Conservation (phyloP, 2,329 filamentous ascomycete genomes). For the Coniella lustricola region DNA sequence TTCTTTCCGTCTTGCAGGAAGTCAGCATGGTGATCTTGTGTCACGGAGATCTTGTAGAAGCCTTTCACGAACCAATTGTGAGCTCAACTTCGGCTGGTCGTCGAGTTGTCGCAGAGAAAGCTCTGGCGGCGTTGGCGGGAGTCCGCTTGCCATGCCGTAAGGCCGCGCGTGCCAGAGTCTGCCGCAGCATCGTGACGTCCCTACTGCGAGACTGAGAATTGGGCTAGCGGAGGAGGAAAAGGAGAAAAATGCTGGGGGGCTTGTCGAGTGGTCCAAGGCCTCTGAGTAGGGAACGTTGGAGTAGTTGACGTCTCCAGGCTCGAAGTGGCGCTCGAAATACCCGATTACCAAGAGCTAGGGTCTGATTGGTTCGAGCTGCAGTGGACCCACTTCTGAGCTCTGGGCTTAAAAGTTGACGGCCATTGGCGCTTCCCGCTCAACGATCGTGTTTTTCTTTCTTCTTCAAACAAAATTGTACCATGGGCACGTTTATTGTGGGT, state of each 20-base stretch:
- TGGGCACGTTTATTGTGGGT: slow-evolving; percentile 68
- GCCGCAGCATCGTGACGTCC: slow-evolving; percentile 62
- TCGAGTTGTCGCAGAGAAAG: slow-evolving; percentile 73
- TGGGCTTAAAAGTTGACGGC: slow-evolving; percentile 18
- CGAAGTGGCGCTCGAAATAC: slow-evolving; percentile 29
- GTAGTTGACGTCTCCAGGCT: slow-evolving; percentile 9
- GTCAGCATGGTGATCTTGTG: slow-evolving; percentile 24
- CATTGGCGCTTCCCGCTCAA: slow-evolving; percentile 10
- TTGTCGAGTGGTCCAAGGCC: slow-evolving; percentile 13
- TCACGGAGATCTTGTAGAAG: slow-evolving; percentile 10
- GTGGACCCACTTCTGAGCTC: slow-evolving; percentile 8
- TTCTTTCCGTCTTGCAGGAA: slow-evolving; percentile 78
- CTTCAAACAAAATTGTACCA: slow-evolving; percentile 53
- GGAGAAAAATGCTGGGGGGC: slow-evolving; percentile 18
- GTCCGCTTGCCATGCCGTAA: slow-evolving; percentile 55
- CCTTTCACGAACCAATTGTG: slow-evolving; percentile 67
- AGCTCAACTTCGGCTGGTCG: slow-evolving; percentile 91
- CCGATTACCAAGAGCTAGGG: slow-evolving; percentile 35
- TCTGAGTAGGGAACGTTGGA: slow-evolving; percentile 31
- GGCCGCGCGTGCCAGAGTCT: slow-evolving; percentile 61
- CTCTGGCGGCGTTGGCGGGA: slow-evolving; percentile 55
- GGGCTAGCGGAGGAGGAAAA: slow-evolving; percentile 29
- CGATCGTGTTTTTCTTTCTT: slow-evolving; percentile 27
- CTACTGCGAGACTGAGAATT: slow-evolving; percentile 37
- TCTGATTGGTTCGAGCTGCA: slow-evolving; percentile 32